These are phyloP conservation scores for Orbilia blumenaviensis DNA, from an alignment of 2,329 filamentous ascomycete genomes.

Conservation along the genomic window DNA sequence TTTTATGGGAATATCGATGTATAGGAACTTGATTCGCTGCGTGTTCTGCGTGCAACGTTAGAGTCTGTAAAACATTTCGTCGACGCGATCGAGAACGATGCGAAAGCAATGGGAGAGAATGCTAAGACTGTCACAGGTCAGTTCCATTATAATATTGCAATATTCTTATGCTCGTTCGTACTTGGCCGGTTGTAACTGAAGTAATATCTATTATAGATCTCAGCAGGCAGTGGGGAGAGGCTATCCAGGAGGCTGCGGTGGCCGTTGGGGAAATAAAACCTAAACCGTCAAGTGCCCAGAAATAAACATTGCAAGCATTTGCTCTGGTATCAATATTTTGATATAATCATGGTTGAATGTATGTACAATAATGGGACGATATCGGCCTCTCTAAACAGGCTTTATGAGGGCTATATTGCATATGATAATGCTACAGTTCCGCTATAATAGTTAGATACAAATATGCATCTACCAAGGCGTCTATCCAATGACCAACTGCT, in stretches of 20 bases:
- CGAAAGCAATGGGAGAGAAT: constrained; percentile 53
- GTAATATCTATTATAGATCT: constrained; percentile 13
- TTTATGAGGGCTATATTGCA: not conserved
- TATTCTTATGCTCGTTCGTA: not conserved
- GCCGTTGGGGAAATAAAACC: constrained; percentile 43
- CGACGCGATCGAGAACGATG: constrained; percentile 54
- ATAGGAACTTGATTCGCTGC: constrained; percentile 57
- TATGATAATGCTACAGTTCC: not conserved
- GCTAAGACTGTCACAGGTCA: constrained; percentile 55
- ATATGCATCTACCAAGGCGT: not conserved
- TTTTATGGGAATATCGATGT: not conserved
- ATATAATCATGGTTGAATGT: not conserved
- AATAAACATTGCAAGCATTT: not conserved
- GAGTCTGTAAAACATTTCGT: constrained; percentile 57
- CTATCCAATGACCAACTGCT: not conserved
- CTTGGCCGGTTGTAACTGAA: not conserved
- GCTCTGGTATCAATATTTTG: not conserved
- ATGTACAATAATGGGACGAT: not conserved
- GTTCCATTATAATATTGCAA: not conserved
- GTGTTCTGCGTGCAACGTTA: constrained; percentile 57
- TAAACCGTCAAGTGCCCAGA: constrained; percentile 14
- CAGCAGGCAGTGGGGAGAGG: constrained; percentile 43
- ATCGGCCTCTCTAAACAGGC: not conserved
- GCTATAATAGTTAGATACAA: not conserved
- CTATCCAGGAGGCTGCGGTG: constrained; percentile 35